phyloP scores from a whole-genome alignment of 2,329 filamentous ascomycete species.

The Ophiostoma himal-ulmi region DNA sequence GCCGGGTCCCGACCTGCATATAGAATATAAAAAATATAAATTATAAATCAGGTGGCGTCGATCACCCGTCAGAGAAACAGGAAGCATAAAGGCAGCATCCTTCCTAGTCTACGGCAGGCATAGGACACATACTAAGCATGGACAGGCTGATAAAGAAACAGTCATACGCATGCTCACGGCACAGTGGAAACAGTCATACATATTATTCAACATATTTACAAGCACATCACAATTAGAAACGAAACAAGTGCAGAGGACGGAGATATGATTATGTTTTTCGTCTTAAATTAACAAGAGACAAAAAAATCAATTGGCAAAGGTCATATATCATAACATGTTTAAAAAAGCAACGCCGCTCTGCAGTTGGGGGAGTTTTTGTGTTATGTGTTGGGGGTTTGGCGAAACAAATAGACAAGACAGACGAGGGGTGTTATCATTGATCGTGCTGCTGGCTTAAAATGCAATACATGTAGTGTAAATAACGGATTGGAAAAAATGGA shows the following conservation, averaged over 20 bases:
- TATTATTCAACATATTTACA: too few relatives aligned
- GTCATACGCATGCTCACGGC: too few relatives aligned
- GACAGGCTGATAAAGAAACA: too few relatives aligned
- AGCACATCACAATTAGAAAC: not conserved
- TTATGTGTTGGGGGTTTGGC: not conserved
- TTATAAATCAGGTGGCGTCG: too few relatives aligned
- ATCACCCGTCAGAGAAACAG: too few relatives aligned
- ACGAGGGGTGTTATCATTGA: slow-evolving; percentile 10
- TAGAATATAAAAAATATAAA: too few relatives aligned
- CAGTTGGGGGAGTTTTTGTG: not conserved
- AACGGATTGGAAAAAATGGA: slow-evolving; percentile 11
- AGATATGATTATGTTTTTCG: slow-evolving; percentile 15
- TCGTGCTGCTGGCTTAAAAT: slow-evolving; percentile 10
- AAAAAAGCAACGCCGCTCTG: slow-evolving; percentile 8
- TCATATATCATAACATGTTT: slow-evolving; percentile 14
- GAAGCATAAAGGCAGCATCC: too few relatives aligned
- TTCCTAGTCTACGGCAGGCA: too few relatives aligned
- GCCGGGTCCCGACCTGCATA: too few relatives aligned
- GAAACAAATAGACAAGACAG: not conserved
- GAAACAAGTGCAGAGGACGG: slow-evolving; percentile 1
- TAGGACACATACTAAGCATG: too few relatives aligned
- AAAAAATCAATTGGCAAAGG: slow-evolving; percentile 14
- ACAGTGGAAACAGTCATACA: too few relatives aligned
- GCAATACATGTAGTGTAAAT: slow-evolving; percentile 1
- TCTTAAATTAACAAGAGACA: slow-evolving; percentile 7